A percentile compares a stretch with the other conserved stretches of the same genome.
These are phyloP conservation scores for Solanum paucissectum DNA, from an alignment of 257 asterid species.

Conservation along the genomic window DNA sequence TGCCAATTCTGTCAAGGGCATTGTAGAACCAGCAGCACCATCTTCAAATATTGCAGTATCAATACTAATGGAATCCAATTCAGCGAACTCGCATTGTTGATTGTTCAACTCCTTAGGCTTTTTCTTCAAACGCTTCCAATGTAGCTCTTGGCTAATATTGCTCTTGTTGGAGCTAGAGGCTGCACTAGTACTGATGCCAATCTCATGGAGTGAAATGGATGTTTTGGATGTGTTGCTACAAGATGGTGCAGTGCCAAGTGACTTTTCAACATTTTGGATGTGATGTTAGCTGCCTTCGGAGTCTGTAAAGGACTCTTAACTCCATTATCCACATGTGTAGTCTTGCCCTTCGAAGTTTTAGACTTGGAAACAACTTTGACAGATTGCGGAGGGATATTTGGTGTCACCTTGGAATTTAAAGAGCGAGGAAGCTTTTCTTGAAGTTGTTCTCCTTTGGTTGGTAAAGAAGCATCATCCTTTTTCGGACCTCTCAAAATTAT, in stretches of 20 bases:
- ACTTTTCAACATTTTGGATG: not conserved
- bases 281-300: not conserved
- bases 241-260: not conserved
- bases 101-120: too few species aligned
- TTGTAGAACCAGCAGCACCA: not conserved
- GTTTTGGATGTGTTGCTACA: too few species aligned
- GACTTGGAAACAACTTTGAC: not conserved
- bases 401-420: too few species aligned
- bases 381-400: not conserved
- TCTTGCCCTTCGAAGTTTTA: not conserved
- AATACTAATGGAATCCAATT: not conserved
- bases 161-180: too few species aligned
- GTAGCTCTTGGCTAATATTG: too few species aligned
- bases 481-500: not conserved
- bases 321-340: not conserved
- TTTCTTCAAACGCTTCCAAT: too few species aligned
- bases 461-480: not conserved
- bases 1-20: not conserved
- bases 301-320: not conserved
- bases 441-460: not conserved
- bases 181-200: too few species aligned
- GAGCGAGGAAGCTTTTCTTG: too few species aligned
- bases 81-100: not conserved
- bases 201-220: too few species aligned
- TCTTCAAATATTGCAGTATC: not conserved